These are phyloP conservation scores for Sequoia sempervirens DNA, from an alignment of 75 land plant genomes.

Conservation along the genomic window DNA sequence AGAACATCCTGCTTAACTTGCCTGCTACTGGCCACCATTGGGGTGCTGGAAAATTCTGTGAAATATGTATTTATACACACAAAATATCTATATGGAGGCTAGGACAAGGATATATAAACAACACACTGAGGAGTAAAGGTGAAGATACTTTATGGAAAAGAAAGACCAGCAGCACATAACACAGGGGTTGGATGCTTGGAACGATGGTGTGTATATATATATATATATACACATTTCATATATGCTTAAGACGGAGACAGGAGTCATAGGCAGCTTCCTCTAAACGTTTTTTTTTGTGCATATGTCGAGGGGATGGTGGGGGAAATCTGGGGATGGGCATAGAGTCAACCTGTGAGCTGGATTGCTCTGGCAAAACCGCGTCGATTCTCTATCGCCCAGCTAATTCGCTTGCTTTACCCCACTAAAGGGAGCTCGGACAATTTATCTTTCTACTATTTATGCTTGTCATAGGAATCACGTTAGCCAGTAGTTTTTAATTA, in stretches of 20 bases:
- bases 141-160: not conserved
- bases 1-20: not conserved
- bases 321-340: not conserved
- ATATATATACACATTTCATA: not conserved
- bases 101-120: not conserved
- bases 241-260: not conserved
- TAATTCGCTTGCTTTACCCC: not conserved
- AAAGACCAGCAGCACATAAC: not conserved
- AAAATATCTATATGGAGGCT: not conserved
- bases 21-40: not conserved
- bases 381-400: not conserved
- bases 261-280: not conserved
- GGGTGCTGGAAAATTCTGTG: not conserved
- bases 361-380: not conserved
- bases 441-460: not conserved
- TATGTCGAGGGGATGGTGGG: not conserved
- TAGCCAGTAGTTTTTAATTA: not conserved
- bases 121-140: not conserved
- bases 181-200: not conserved
- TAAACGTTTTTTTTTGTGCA: not conserved
- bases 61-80: not conserved
- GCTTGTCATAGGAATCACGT: not conserved
- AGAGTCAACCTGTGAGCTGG: conserved; percentile 4
- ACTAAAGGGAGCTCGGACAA: not conserved
- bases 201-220: too few species aligned